Base-by-base conservation (phyloP, 805 yeast genomes). In the Zygoascus tannicola region DNA sequence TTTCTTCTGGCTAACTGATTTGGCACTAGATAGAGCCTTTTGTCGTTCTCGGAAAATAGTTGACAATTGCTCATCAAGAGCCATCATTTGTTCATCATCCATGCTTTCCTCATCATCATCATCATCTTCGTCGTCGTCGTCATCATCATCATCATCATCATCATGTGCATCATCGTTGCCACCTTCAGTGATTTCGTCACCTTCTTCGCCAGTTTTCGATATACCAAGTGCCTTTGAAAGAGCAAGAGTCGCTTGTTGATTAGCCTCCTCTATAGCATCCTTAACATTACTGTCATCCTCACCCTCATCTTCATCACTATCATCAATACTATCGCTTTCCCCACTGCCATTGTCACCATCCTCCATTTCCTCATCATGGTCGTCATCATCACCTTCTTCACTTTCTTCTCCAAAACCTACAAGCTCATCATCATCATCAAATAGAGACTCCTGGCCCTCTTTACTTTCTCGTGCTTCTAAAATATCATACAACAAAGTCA, bases 51-150 rank as follows among this genome's bases (percentile, higher is more conserved):
- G 76, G 71, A 90, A 90, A 44, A 90, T 90, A 43, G 73, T 73
- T 0, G 96, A 76, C 23, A 90, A 67, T 48, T 86, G 92, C 19
- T 73, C 83, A 58, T 90, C 97, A 54, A 90, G 74, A 18, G 88
- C 94, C 80, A 87, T 78, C 97, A 90, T 90, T 59, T 87, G 87
- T 55, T 88, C 96, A 62, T 88, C 97, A 48, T 88, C 94, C 94
- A 87, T 85, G 0, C 90, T 79, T 52, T 84, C 94, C 41, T 80
- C 84, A 21, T 75, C 80, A 4, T 75, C 73, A 22, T 70, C 75
- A 3, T 71, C 78, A 16, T 68, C 75, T 33, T 73, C 78, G 8
- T 66, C 68, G 22, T 69, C 73, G 12, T 64, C 68, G 10, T 66
- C 58, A 51, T 47, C 55, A 5, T 32, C 55, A 4, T 37, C 48